Base-by-base conservation (phyloP, 257 asterid genomes). In the Anisodus acutangulus region DNA sequence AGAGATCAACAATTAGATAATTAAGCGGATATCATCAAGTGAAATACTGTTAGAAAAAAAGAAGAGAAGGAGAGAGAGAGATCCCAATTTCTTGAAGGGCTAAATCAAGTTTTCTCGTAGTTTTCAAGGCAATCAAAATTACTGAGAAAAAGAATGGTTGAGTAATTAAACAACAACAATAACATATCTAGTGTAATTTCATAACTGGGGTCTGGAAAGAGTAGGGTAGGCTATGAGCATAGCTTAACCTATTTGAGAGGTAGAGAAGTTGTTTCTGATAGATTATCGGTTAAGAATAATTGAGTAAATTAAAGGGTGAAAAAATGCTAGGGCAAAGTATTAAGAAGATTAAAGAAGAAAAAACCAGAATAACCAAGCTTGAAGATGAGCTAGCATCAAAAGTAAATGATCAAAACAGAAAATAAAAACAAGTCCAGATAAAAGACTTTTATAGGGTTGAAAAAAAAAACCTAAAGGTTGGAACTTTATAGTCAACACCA, bases 371-470 rank as follows among this genome's bases (percentile, higher is more conserved):
- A 53, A 68, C 57, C 13, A 66, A 51, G 80, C 6, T 17, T 69
- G 16, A 82, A 82, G 59, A 54, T 82, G n/a, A 60, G 9, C 71
- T 67, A 26, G 39, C 57, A 53, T 63, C 58, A 74, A 72, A 39
- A 66, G 31, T 11, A 67, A 45, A 71, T 80, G 51, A 85, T 82
- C 60, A 11, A 19, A 79, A 13, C 66, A 78, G 79, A 60, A 9
- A 51, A 57, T 10, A 51, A 55, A 49, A 9, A 37, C 66, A 16
- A 69, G 45, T 79, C 58, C 37, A 37, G 55, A 57, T 82, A 22
- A 22, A n/a, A n/a, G n/a, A n/a, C n/a, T n/a, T n/a, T n/a, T n/a
- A n/a, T n/a, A 49, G 70, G 70, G 81, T 54, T 82, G 45, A 6
- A 51, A 41, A 53, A 82, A 31, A 53, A 45, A 54, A 35, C 49